Base-by-base conservation (phyloP, 768 basidiomycete genomes). In the Rhizopogon vesiculosus region DNA sequence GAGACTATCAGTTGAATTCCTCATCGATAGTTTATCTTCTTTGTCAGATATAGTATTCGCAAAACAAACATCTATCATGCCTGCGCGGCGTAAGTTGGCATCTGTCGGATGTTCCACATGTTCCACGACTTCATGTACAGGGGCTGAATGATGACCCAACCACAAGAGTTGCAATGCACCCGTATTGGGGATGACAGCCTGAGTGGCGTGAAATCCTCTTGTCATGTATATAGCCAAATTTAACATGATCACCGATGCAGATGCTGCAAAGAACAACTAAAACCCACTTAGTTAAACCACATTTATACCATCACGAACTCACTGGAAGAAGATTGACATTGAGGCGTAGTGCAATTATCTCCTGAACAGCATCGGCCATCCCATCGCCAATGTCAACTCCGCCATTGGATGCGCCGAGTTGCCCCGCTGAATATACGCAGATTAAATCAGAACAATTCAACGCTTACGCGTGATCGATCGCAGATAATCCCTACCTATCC, bases 101-200 rank as follows among this genome's bases (percentile, higher is more conserved):
- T 51, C 49, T 3, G 15, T 51, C 12, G 49, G 49, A 22, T 48
- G 9, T 2, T 28, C 7, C 13, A 53, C 50, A 7, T 41, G 29
- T 4, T 50, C n/a, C 3, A 56, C 7, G 7, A 29, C 43, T 31
- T 53, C 52, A 2, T 48, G 16, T 8, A 53, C 43, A 33, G 7
- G 5, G 7, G 41, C 22, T 28, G 52, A 53, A 22, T 19, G 43
- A 53, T 4, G 15, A 7, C 42, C 54, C 12, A 51, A 16, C 54
- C 54, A 51, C 10, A 55, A n/a, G 31, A 51, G 35, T 41, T 55
- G 46, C 7, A 55, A 6, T 55, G 28, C 45, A n/a, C 49, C 43
- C 15, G 35, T 35, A 7, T 25, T 28, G 4, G 9, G 13, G 28
- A 51, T 42, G 40, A 18, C 12, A 45, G 13, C 19, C 7, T 53